Percentiles rank a stretch among this genome's conserved stretches.
Conservation (phyloP, 1,139 yeast species). For the Candida labiduridarum region DNA sequence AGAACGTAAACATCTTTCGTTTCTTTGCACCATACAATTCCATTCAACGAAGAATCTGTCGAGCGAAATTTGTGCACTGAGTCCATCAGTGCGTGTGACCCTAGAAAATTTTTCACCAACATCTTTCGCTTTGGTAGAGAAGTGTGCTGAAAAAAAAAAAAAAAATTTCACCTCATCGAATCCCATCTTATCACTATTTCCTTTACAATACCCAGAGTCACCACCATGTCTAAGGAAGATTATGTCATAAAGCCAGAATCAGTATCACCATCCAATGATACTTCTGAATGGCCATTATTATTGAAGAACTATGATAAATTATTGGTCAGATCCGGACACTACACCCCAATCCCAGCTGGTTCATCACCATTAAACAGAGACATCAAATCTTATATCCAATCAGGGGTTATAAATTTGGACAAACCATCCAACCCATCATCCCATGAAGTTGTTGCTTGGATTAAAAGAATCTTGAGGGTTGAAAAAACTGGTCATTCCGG, state of each 20-base stretch:
- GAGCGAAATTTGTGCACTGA: too few species aligned
- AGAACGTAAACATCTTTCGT: too few species aligned
- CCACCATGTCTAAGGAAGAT: constrained; percentile 59
- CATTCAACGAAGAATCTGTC: too few species aligned
- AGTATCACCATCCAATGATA: constrained; percentile 76
- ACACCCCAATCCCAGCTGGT: constrained; percentile 96
- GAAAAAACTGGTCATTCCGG: constrained; percentile 99
- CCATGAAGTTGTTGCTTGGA: constrained; percentile 99
- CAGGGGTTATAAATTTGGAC: constrained; percentile 96
- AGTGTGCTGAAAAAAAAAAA: not conserved
- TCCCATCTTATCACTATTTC: too few species aligned
- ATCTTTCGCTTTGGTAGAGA: constrained; percentile 1
- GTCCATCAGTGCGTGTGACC: too few species aligned
- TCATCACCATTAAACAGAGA: constrained; percentile 95
- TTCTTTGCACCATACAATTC: too few species aligned
- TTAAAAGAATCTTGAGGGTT: constrained; percentile 89
- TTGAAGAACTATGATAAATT: constrained; percentile 93
- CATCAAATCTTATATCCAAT: constrained; percentile 81
- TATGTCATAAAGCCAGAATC: constrained; percentile 88
- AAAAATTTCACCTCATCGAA: constrained; percentile 5
- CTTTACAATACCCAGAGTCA: not conserved
- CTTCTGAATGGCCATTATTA: constrained; percentile 94
- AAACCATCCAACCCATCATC: constrained; percentile 98
- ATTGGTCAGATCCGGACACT: constrained; percentile 92
- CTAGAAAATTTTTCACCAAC: not conserved